Percentiles rank a stretch among this genome's conserved stretches.
phyloP scores from a whole-genome alignment of 2,329 filamentous ascomycete species.

The Aspergillus felis region DNA sequence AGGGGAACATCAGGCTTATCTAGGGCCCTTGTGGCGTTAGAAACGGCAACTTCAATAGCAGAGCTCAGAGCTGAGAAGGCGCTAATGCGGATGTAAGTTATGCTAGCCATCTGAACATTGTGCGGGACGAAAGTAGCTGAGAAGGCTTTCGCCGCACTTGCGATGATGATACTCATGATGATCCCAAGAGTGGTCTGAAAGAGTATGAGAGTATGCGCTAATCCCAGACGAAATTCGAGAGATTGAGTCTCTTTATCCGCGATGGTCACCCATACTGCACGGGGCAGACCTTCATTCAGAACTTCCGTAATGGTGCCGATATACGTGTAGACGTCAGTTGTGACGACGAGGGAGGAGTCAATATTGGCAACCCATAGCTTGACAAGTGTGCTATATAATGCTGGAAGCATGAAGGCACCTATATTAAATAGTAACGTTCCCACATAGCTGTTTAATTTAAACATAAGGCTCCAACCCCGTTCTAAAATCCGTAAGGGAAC shows the following conservation, averaged over 20 bases:
- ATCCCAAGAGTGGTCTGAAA: slow-evolving; percentile 55
- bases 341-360: slow-evolving; percentile 59
- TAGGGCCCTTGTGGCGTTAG: slow-evolving; percentile 59
- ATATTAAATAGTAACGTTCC: slow-evolving; percentile 55
- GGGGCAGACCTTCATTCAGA: slow-evolving; percentile 67
- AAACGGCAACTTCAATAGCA: slow-evolving; percentile 60
- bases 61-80: slow-evolving; percentile 61
- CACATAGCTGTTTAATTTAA: too few relatives aligned
- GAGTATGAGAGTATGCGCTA: slow-evolving; percentile 58
- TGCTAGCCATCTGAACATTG: slow-evolving; percentile 52
- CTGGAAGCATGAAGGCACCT: slow-evolving; percentile 60
- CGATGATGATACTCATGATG: slow-evolving; percentile 59
- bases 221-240: slow-evolving; percentile 48
- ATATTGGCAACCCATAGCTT: slow-evolving; percentile 67
- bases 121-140: slow-evolving; percentile 60
- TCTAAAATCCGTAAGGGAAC: too few relatives aligned
- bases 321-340: slow-evolving; percentile 66
- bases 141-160: slow-evolving; percentile 52
- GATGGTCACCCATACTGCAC: slow-evolving; percentile 65
- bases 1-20: slow-evolving; percentile 68
- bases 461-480: too few relatives aligned
- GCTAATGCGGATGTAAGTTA: slow-evolving; percentile 63
- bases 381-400: slow-evolving; percentile 62
- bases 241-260: slow-evolving; percentile 58
- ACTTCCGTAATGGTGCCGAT: slow-evolving; percentile 65